Base-by-base conservation (phyloP, 169 alveolate genomes). In the Toxoplasma gondii region DNA sequence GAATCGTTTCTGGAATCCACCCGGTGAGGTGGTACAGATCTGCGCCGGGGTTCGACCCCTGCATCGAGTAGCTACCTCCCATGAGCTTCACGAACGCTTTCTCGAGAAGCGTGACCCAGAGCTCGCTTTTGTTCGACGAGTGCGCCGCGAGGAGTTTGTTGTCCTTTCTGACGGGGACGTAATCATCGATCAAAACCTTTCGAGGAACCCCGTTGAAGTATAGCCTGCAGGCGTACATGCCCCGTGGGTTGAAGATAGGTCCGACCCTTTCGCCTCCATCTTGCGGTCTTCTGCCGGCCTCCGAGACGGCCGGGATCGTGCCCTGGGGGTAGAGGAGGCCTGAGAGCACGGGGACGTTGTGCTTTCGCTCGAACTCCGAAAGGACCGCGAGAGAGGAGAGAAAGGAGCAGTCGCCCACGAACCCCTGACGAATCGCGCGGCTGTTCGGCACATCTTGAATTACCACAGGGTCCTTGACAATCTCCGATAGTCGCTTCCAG, bases 381-480 rank as follows among this genome's bases (percentile, higher is more conserved):
- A 98, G 95, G 44, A 97, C 97, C 0, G 99, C 98, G 74, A 98
- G 94, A 43, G 98, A 96, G 9, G 98, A 96, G 29, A 98, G 95
- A 88, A 98, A 98, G 34, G 99, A 98, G 94, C 99, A 98, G 94
- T 98, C 99, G 0, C 99, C 99, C 29, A 98, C 98, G 94, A 97
- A 98, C 27, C 99, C 99, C 93, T 98, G 99, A 54, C 96, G 96
- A 53, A 97, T 98, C 83, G 97, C 92, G 43, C 91, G 95, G 80
- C 96, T 95, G 94, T 94, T 81, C n/a, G 97, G 97, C 87, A 81
- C 84, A 19, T 95, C 93, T 17, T 93, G 88, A 93, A 97, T 92
- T 36, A 97, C 96, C 91, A 78, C 90, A 34, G 95, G 96, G 53
- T 92, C 95, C 58, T 54, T 53, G 34, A 94, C 91, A 41, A 94